Conservation (phyloP, 805 yeast species). For the Saturnispora serradocipensis region DNA sequence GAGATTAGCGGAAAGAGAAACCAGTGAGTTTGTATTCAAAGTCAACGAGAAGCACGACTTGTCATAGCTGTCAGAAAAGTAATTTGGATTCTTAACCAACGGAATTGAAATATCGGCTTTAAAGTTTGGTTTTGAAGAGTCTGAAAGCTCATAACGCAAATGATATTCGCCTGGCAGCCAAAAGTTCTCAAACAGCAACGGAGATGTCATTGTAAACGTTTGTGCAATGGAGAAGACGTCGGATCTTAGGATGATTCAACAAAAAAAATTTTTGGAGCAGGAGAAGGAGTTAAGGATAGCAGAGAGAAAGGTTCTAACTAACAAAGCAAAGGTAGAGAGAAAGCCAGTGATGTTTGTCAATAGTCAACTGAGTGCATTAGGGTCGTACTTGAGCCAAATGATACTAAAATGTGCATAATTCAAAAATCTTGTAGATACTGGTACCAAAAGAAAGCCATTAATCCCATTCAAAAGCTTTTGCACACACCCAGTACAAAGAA, state of each 20-base stretch:
- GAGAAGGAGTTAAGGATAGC: neutral
- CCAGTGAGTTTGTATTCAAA: slow-evolving; percentile 34
- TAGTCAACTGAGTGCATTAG: neutral
- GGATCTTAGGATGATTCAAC: neutral
- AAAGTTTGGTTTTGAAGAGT: slow-evolving; percentile 38
- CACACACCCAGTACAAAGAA: too few relatives aligned
- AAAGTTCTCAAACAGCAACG: slow-evolving; percentile 26
- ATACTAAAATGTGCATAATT: too few relatives aligned
- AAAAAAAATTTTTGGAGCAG: neutral
- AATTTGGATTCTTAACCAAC: slow-evolving; percentile 21
- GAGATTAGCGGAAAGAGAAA: slow-evolving; percentile 28
- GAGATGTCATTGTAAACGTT: slow-evolving; percentile 5
- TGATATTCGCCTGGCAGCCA: slow-evolving; percentile 32
- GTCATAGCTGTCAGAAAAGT: slow-evolving; percentile 5
- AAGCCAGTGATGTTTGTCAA: neutral
- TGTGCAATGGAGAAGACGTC: neutral
- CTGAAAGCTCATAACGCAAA: slow-evolving; percentile 25
- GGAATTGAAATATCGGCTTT: slow-evolving; percentile 31
- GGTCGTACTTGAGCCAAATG: too few relatives aligned
- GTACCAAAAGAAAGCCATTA: too few relatives aligned
- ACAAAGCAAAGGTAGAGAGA: neutral
- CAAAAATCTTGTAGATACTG: too few relatives aligned
- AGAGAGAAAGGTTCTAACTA: neutral
- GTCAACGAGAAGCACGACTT: slow-evolving; percentile 19
- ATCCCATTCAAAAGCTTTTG: too few relatives aligned